phyloP scores from a whole-genome alignment of 768 basidiomycete genomes.

The Xerocomus spinulosus region DNA sequence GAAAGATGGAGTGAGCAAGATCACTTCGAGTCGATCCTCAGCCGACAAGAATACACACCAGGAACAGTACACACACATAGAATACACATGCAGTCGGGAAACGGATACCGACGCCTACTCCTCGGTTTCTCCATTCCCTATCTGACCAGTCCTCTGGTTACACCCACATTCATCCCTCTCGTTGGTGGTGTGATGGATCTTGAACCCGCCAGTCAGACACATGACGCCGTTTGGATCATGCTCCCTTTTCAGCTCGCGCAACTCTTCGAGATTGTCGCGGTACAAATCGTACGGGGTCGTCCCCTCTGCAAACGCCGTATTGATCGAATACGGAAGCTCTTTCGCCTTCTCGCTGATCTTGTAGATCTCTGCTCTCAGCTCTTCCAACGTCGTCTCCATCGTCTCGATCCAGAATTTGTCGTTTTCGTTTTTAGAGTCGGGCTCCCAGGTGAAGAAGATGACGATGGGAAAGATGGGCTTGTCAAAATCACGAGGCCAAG shows the following conservation, averaged over 20 bases:
- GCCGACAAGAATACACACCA: too few relatives aligned
- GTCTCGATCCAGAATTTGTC: constrained; percentile 8
- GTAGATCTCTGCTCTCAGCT: neutral
- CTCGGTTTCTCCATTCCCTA: neutral
- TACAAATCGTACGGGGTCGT: constrained; percentile 7
- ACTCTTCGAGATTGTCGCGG: neutral
- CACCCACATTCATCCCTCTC: neutral
- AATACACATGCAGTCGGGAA: too few relatives aligned
- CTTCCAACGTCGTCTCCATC: constrained; percentile 1
- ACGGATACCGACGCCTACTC: too few relatives aligned
- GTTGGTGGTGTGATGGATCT: constrained; percentile 6
- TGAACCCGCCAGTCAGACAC: constrained; percentile 14
- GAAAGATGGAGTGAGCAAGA: too few relatives aligned
- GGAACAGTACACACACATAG: too few relatives aligned
- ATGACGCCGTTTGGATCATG: constrained; percentile 14
- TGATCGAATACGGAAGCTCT: constrained; percentile 7
- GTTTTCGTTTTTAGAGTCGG: constrained; percentile 3
- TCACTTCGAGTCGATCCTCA: too few relatives aligned
- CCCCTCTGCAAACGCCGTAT: constrained; percentile 4
- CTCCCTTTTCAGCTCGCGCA: constrained; percentile 1
- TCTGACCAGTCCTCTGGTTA: neutral
- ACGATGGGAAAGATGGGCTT: constrained; percentile 12
- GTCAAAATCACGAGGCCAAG: constrained; percentile 12
- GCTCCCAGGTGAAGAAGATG: constrained; percentile 14
- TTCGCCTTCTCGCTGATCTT: neutral